A percentile compares a stretch with the other conserved stretches of the same genome.
phyloP scores from a whole-genome alignment of 768 basidiomycete species.

The Rhodotorula toruloides region DNA sequence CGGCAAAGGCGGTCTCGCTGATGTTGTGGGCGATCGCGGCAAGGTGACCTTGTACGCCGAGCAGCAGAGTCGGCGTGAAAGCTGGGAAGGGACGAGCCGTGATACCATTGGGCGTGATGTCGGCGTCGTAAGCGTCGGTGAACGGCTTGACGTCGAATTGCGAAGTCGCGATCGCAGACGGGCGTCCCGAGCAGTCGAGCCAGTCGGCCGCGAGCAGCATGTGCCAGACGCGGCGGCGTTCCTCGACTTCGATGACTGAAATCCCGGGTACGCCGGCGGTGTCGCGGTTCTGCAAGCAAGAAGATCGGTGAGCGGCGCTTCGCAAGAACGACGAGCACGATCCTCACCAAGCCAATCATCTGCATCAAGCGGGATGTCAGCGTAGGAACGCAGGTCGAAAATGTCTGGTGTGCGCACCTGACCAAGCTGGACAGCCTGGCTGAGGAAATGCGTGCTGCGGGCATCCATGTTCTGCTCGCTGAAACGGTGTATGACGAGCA shows the following conservation, averaged over 20 bases:
- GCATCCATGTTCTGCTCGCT: conserved; percentile 3
- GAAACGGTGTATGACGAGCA: conserved; percentile 28
- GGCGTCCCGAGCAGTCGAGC: conserved; percentile 15
- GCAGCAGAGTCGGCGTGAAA: conserved; percentile 22
- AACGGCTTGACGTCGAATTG: conserved; percentile 31
- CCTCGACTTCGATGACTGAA: conserved; percentile 18
- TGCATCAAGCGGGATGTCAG: background rate
- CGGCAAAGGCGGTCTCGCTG: conserved; percentile 9
- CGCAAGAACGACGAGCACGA: too few relatives aligned
- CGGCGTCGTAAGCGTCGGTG: conserved; percentile 26
- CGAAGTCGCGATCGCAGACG: conserved; percentile 5
- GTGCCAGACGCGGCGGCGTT: conserved; percentile 33
- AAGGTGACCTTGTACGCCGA: conserved; percentile 11
- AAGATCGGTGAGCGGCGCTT: background rate
- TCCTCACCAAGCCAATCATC: conserved; percentile 16
- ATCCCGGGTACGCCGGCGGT: background rate
- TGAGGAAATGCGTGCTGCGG: background rate
- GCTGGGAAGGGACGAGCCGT: conserved; percentile 4
- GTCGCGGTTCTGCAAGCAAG: conserved; percentile 26
- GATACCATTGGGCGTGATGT: conserved; percentile 18
- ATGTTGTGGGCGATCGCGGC: conserved; percentile 3
- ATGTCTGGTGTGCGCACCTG: background rate
- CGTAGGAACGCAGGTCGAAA: too few relatives aligned
- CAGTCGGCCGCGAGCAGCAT: conserved; percentile 28
- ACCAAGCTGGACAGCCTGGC: conserved; percentile 9